Evolutionary conservation across 2,329 filamentous ascomycete genomes (phyloP).

Genomic region (Tolypocladium paradoxum): DNA sequence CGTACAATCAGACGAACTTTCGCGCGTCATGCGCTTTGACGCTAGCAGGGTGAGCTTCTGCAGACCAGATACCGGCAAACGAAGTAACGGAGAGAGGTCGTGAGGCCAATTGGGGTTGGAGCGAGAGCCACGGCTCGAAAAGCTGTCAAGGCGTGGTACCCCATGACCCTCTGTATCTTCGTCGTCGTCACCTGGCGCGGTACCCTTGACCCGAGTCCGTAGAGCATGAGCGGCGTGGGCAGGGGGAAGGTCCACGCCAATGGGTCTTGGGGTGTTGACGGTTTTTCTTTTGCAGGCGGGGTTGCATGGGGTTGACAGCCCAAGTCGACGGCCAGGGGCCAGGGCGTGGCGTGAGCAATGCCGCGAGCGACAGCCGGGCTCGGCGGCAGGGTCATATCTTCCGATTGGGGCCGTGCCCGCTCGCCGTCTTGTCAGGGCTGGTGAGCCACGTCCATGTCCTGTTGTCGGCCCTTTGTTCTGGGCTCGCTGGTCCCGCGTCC

Average conservation of each 20-base stretch:
- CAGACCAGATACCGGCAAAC: not conserved
- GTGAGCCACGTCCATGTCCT: slow-evolving; percentile 20
- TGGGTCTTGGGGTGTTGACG: not conserved
- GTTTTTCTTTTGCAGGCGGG: not conserved
- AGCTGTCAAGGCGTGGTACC: not conserved
- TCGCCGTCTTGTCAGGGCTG: slow-evolving; percentile 14
- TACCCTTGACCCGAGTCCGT: not conserved
- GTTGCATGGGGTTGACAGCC: not conserved
- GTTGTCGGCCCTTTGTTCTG: slow-evolving; percentile 10
- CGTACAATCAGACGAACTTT: not conserved
- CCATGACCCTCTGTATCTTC: not conserved
- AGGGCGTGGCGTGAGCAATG: not conserved
- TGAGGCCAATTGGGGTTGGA: not conserved
- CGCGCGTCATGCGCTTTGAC: not conserved
- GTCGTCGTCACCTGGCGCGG: not conserved
- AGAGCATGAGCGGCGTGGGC: not conserved
- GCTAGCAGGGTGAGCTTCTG: not conserved
- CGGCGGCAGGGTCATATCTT: slow-evolving; percentile 15
- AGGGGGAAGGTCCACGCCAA: not conserved
- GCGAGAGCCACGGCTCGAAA: not conserved
- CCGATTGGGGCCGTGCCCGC: slow-evolving; percentile 16
- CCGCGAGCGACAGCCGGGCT: not conserved
- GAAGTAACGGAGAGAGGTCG: not conserved
- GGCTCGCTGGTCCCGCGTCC: not conserved
- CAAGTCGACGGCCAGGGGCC: not conserved